Conservation (phyloP, 257 asterid genomes). For the Nicotiana benthamiana region DNA sequence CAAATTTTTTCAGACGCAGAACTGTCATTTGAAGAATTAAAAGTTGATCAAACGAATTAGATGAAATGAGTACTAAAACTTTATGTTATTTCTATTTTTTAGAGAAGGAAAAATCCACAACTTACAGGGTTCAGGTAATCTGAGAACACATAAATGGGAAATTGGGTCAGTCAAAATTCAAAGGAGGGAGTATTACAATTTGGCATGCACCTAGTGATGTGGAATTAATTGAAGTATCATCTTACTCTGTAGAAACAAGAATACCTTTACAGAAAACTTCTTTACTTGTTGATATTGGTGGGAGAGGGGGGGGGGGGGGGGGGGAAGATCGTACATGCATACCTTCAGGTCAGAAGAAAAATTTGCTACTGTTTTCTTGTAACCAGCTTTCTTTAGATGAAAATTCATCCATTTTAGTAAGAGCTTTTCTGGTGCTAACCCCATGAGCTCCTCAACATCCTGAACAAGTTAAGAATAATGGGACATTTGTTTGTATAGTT, state of each 20-base stretch:
- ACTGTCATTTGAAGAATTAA: neutral
- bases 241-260: neutral
- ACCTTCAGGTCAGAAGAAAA: constrained; percentile 95
- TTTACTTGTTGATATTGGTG: neutral
- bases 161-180: neutral
- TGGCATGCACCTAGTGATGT: neutral
- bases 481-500: neutral
- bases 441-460: constrained; percentile 97
- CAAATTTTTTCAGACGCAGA: neutral
- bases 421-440: constrained; percentile 94
- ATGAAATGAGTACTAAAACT: neutral
- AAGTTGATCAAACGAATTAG: neutral
- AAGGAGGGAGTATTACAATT: neutral
- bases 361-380: constrained; percentile 70
- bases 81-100: neutral
- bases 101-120: neutral
- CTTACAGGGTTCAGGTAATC: neutral
- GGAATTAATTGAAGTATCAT: neutral
- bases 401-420: constrained; percentile 96
- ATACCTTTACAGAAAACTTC: neutral
- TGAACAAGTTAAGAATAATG: constrained; percentile 28
- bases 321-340: neutral
- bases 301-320: neutral
- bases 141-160: neutral
- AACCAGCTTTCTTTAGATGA: constrained; percentile 92